Conservation (phyloP, 352 stramenopile genomes). For the Pythium coloratum region DNA sequence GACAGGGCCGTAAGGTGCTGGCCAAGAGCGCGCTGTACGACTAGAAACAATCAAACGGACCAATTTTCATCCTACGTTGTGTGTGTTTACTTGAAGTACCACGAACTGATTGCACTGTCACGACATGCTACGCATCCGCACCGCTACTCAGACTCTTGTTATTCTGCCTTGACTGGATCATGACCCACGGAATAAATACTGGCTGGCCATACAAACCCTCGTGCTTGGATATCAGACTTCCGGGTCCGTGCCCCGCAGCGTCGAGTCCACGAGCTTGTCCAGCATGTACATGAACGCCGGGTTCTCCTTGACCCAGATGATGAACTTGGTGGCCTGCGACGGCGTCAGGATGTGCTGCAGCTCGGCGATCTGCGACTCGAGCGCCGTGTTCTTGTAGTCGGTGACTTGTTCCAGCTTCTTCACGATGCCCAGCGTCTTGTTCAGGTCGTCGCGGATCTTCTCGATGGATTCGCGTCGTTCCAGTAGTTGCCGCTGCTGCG, state of each 20-base stretch:
- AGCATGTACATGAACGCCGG: conserved; percentile 88
- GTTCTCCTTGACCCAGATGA: conserved; percentile 87
- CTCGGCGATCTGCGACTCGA: conserved; percentile 67
- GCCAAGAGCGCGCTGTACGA: conserved; percentile 10
- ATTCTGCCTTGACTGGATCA: conserved; percentile 8
- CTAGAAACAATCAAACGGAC: background rate
- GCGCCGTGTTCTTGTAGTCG: conserved; percentile 76
- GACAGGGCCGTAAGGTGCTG: conserved; percentile 42
- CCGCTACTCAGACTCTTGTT: background rate
- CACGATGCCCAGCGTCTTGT: conserved; percentile 69
- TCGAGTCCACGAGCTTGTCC: conserved; percentile 77
- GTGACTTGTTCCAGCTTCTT: conserved; percentile 70
- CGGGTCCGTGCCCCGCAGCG: conserved; percentile 30
- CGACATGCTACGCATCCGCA: background rate
- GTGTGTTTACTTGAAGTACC: background rate
- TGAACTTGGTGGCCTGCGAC: conserved; percentile 81
- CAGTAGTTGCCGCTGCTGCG: conserved; percentile 69
- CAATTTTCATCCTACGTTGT: background rate
- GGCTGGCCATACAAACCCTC: background rate
- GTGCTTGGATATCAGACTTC: background rate
- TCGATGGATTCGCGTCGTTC: conserved; percentile 58
- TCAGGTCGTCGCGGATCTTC: conserved; percentile 65
- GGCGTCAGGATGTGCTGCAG: conserved; percentile 76
- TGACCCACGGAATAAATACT: conserved; percentile 19
- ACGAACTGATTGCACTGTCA: background rate